Conservation (phyloP, 768 basidiomycete genomes). For the Mycena alexandri region DNA sequence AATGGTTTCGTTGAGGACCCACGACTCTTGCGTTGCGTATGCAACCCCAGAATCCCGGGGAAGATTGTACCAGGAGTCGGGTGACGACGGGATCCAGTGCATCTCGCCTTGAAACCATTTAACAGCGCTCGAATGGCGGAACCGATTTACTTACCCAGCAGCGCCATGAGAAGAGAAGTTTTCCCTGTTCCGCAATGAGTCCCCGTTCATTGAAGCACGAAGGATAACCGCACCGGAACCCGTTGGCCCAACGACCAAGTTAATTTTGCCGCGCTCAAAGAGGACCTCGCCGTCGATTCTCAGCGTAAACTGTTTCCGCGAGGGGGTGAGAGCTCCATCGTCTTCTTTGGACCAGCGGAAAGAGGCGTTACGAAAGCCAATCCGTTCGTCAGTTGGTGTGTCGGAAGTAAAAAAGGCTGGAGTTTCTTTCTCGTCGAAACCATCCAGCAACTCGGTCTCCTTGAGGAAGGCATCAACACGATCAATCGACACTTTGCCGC, state of each 20-base stretch:
- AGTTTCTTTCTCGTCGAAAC: conserved; percentile 45
- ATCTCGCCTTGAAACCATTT: conserved; percentile 63
- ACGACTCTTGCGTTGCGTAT: conserved; percentile 87
- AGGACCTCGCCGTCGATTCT: conserved; percentile 62
- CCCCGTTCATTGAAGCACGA: neutral
- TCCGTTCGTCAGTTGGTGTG: conserved; percentile 42
- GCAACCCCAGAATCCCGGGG: conserved; percentile 78
- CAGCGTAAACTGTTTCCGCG: conserved; percentile 61
- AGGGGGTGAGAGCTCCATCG: conserved; percentile 48
- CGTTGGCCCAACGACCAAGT: conserved; percentile 72
- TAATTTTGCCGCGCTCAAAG: conserved; percentile 67
- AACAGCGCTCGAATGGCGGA: conserved; percentile 49
- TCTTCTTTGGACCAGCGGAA: conserved; percentile 67
- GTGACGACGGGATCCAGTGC: conserved; percentile 67
- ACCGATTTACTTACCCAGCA: conserved; percentile 57
- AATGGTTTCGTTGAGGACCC: conserved; percentile 87
- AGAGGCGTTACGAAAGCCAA: conserved; percentile 66
- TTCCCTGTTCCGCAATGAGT: conserved; percentile 71
- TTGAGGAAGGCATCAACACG: conserved; percentile 60
- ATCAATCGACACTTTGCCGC: conserved; percentile 74
- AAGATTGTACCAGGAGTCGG: conserved; percentile 76
- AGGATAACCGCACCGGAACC: conserved; percentile 44
- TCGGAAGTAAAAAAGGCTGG: conserved; percentile 16
- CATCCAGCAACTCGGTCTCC: conserved; percentile 64
- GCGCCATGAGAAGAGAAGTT: conserved; percentile 75